Percentiles rank a stretch among this genome's conserved stretches.
phyloP scores from a whole-genome alignment of 805 yeast genomes.

The Yamadazyma scolyti region DNA sequence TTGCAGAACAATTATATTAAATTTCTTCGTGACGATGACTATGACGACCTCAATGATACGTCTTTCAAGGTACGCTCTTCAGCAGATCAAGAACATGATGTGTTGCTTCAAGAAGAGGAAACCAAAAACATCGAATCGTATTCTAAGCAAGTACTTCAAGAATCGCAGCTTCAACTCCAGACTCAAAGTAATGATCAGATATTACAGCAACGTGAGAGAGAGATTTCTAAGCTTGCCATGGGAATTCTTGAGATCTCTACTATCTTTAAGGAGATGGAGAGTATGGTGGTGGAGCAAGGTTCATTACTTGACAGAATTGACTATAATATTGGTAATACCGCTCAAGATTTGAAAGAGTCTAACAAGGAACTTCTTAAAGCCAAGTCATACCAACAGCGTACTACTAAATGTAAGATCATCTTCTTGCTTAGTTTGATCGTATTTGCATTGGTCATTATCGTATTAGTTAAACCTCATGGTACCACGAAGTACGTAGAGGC shows the following conservation, averaged over 20 bases:
- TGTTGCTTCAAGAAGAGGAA: slow-evolving; percentile 23
- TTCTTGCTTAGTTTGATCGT: slow-evolving; percentile 69
- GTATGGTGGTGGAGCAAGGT: slow-evolving; percentile 91
- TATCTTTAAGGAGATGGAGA: slow-evolving; percentile 90
- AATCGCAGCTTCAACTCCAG: slow-evolving; percentile 18
- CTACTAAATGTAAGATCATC: slow-evolving; percentile 87
- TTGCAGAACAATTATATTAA: slow-evolving; percentile 87
- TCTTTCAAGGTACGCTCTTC: neutral
- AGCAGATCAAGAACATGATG: slow-evolving; percentile 1
- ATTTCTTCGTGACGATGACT: slow-evolving; percentile 75
- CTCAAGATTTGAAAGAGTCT: slow-evolving; percentile 69
- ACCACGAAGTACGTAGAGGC: slow-evolving; percentile 20
- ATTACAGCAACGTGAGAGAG: slow-evolving; percentile 77
- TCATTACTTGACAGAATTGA: slow-evolving; percentile 91
- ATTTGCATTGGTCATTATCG: slow-evolving; percentile 63
- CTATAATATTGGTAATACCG: slow-evolving; percentile 82
- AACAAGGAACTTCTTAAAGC: slow-evolving; percentile 77
- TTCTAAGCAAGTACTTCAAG: slow-evolving; percentile 29
- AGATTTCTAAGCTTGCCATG: slow-evolving; percentile 85
- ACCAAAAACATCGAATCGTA: slow-evolving; percentile 29
- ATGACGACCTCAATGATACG: slow-evolving; percentile 18
- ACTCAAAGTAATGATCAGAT: slow-evolving; percentile 20
- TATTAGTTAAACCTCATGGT: slow-evolving; percentile 60
- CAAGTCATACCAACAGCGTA: slow-evolving; percentile 75
- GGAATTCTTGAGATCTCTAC: slow-evolving; percentile 92